Conservation (phyloP, 805 yeast species). For the Grigorovia transvaalensis region DNA sequence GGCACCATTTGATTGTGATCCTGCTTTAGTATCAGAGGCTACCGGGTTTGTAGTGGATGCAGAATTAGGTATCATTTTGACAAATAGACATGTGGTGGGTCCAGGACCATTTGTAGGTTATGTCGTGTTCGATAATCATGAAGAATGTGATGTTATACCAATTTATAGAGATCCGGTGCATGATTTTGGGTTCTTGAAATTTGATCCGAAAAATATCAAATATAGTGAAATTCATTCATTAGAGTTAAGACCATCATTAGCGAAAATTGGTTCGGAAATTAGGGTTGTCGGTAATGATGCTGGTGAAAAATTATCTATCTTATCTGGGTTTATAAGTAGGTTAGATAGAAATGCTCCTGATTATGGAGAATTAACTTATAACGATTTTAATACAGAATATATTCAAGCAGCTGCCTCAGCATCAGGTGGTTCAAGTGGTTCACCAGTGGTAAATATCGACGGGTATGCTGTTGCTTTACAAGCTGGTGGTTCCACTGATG, state of each 20-base stretch:
- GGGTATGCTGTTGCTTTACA: constrained; percentile 86
- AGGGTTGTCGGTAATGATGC: constrained; percentile 95
- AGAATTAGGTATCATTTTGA: constrained; percentile 67
- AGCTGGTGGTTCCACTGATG: constrained; percentile 88
- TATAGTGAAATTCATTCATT: constrained; percentile 64
- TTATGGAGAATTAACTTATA: constrained; percentile 78
- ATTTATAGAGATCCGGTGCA: constrained; percentile 91
- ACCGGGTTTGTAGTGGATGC: constrained; percentile 92
- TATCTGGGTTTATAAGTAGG: constrained; percentile 71
- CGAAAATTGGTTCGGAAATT: constrained; percentile 86
- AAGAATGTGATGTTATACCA: constrained; percentile 78
- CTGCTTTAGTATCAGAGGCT: constrained; percentile 77
- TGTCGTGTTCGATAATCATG: constrained; percentile 89
- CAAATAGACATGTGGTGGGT: constrained; percentile 91
- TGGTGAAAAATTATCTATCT: constrained; percentile 82
- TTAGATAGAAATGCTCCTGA: constrained; percentile 92
- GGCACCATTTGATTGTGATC: constrained; percentile 78
- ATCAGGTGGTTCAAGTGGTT: constrained; percentile 91
- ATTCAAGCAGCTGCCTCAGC: constrained; percentile 95
- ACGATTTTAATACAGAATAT: constrained; percentile 88
- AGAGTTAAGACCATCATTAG: constrained; percentile 66
- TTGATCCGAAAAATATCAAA: constrained; percentile 60
- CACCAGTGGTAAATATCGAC: constrained; percentile 86
- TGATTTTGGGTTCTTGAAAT: constrained; percentile 82
- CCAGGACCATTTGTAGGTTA: constrained; percentile 91